Evolutionary conservation across 1,284 basidiomycete genomes (phyloP).

Genomic region (Microbotryomycetes sp.): DNA sequence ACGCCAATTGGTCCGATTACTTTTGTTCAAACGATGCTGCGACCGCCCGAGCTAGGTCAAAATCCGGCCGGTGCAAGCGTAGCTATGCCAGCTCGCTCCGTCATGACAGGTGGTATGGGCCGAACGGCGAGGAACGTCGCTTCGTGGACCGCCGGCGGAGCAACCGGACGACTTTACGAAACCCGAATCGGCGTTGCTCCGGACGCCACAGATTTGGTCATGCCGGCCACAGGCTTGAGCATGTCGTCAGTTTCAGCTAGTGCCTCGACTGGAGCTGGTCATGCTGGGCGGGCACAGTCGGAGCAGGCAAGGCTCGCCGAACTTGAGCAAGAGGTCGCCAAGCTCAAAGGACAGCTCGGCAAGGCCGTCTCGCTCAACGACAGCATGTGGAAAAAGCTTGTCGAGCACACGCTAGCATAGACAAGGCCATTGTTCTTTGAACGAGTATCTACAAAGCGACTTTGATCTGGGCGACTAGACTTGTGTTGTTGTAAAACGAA

Average conservation of each 20-base stretch:
- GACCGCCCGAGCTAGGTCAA: constrained; percentile 73
- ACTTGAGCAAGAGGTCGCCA: constrained; percentile 24
- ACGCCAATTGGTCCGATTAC: constrained; percentile 57
- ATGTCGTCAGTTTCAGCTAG: not conserved
- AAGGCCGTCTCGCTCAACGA: constrained; percentile 28
- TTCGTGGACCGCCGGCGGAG: constrained; percentile 1
- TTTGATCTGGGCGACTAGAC: not conserved
- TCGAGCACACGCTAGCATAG: constrained; percentile 22
- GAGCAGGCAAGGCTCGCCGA: constrained; percentile 1
- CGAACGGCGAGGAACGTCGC: constrained; percentile 1
- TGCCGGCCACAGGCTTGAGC: not conserved
- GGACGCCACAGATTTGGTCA: constrained; percentile 2
- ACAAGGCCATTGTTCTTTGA: not conserved
- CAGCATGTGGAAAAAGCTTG: constrained; percentile 31
- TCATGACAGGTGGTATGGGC: constrained; percentile 8
- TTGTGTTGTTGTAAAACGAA: not conserved
- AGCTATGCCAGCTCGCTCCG: not conserved
- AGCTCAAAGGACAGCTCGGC: constrained; percentile 24
- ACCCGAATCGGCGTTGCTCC: not conserved
- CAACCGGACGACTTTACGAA: not conserved
- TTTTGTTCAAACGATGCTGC: constrained; percentile 63
- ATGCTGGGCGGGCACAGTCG: not conserved
- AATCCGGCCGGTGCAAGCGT: constrained; percentile 45
- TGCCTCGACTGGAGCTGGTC: not conserved
- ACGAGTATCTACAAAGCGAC: too few species aligned